phyloP scores from a whole-genome alignment of 192 early-diverging fungal genomes.

The Mortierella alpina region DNA sequence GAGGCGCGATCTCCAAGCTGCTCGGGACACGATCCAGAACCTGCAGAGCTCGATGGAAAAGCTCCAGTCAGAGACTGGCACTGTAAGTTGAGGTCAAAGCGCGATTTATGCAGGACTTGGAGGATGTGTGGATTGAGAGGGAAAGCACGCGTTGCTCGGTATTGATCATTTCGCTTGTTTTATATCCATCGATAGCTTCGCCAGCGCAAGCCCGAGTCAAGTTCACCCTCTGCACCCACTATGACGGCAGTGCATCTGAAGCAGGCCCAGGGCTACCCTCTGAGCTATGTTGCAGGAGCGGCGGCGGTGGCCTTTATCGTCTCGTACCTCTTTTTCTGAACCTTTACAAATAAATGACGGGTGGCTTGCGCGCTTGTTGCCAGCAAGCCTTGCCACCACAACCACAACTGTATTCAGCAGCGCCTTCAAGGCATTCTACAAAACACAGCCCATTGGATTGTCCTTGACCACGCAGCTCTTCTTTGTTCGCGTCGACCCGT shows the following conservation, averaged over 20 bases:
- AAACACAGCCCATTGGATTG: too few species aligned
- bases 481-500: too few species aligned
- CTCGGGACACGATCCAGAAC: conserved; percentile 20
- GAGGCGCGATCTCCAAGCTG: conserved; percentile 41
- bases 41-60: conserved; percentile 27
- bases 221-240: conserved; percentile 24
- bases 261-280: conserved; percentile 30
- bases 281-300: conserved; percentile 37
- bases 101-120: background rate
- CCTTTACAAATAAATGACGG: too few species aligned
- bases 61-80: conserved; percentile 28
- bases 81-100: conserved; percentile 21
- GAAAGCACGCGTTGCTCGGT: background rate
- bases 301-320: conserved; percentile 36
- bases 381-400: too few species aligned
- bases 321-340: conserved; percentile 41
- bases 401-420: too few species aligned
- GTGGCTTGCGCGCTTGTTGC: too few species aligned
- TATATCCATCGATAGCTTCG: conserved; percentile 23
- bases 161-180: background rate
- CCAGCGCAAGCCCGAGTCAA: conserved; percentile 33
- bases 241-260: conserved; percentile 22
- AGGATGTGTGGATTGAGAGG: too few species aligned
- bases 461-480: too few species aligned
- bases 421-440: too few species aligned